Evolutionary conservation across 768 basidiomycete species (phyloP).

Genomic region (Sporobolomyces roseus): DNA sequence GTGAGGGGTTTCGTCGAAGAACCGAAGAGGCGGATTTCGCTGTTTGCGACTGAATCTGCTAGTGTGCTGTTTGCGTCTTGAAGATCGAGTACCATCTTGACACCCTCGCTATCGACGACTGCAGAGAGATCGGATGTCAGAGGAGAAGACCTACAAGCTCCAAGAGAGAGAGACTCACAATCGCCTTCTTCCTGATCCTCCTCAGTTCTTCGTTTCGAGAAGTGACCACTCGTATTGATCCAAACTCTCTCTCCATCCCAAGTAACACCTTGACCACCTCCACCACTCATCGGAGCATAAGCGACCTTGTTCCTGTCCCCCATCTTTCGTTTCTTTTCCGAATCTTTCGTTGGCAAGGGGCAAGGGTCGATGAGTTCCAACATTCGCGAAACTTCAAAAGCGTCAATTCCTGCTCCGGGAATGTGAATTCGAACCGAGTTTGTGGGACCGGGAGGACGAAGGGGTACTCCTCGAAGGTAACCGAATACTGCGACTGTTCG

Average conservation of each 20-base stretch:
- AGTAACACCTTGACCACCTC: slow-evolving; percentile 64
- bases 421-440: slow-evolving; percentile 85
- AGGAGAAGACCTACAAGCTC: too few relatives aligned
- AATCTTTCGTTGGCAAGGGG: slow-evolving; percentile 82
- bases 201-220: slow-evolving; percentile 62
- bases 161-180: slow-evolving; percentile 50
- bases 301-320: slow-evolving; percentile 93
- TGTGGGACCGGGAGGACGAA: slow-evolving; percentile 55
- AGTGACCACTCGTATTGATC: slow-evolving; percentile 94
- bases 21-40: slow-evolving; percentile 77
- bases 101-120: slow-evolving; percentile 68
- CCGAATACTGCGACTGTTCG: slow-evolving; percentile 91
- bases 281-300: slow-evolving; percentile 98
- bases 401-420: slow-evolving; percentile 75
- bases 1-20: slow-evolving; percentile 68
- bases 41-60: slow-evolving; percentile 72
- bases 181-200: slow-evolving; percentile 54
- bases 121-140: too few relatives aligned
- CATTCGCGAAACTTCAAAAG: slow-evolving; percentile 70
- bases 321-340: slow-evolving; percentile 80
- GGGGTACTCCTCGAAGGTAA: slow-evolving; percentile 71
- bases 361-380: slow-evolving; percentile 85
- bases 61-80: slow-evolving; percentile 81
- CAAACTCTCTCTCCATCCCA: slow-evolving; percentile 99
- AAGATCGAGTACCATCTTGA: slow-evolving; percentile 94